A percentile compares a stretch with the other conserved stretches of the same genome.
These are phyloP conservation scores for Leersia perrieri DNA, from an alignment of 176 grass and related monocot species.

Conservation along the genomic window DNA sequence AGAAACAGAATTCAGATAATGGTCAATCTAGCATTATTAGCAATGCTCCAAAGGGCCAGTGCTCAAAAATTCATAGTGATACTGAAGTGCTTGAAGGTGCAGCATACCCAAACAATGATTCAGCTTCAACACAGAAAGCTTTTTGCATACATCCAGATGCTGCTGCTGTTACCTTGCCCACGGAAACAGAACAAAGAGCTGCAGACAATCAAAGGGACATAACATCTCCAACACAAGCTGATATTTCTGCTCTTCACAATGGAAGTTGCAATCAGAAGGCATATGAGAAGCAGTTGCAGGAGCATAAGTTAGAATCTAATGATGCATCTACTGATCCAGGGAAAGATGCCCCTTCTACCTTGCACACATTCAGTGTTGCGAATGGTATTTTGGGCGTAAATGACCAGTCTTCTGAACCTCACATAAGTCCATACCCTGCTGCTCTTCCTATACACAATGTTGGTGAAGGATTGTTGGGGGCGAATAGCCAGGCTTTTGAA, in stretches of 20 bases:
- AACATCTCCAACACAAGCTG: constrained; percentile 6
- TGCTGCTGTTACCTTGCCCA: constrained; percentile 10
- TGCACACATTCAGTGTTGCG: not conserved
- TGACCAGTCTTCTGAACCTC: not conserved
- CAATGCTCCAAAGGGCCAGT: not conserved
- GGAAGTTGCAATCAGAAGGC: constrained; percentile 20
- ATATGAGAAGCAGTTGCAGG: constrained; percentile 27
- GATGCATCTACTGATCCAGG: constrained; percentile 8
- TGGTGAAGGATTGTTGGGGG: not conserved
- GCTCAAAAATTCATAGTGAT: not conserved
- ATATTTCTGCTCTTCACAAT: constrained; percentile 1
- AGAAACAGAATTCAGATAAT: constrained; percentile 7
- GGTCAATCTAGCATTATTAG: constrained; percentile 2
- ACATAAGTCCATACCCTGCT: not conserved
- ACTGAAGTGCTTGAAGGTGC: constrained; percentile 11
- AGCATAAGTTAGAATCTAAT: constrained; percentile 18
- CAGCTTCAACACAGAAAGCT: constrained; percentile 13
- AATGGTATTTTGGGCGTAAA: not conserved
- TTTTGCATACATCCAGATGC: constrained; percentile 3
- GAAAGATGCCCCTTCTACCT: not conserved
- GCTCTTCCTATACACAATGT: not conserved
- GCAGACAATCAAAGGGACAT: constrained; percentile 2
- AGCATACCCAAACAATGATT: constrained; percentile 39
- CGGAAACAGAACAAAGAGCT: constrained; percentile 17
- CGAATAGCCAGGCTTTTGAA: constrained; percentile 7